Percentiles rank a stretch among this genome's conserved stretches.
phyloP scores from a whole-genome alignment of 805 yeast species.

The Kodamaea kaohsiungensis region DNA sequence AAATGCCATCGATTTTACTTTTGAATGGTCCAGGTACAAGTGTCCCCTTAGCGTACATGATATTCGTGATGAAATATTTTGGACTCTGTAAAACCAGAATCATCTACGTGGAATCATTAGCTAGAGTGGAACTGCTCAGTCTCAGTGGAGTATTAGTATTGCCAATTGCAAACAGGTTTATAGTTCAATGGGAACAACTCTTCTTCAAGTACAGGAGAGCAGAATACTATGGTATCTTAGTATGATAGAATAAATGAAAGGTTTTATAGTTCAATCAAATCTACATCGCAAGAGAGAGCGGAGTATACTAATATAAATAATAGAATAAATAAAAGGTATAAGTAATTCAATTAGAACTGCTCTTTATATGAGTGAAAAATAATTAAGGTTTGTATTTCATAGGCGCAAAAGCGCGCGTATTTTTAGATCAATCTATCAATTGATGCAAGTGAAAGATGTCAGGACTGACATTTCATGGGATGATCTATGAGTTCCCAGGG shows the following conservation, averaged over 20 bases:
- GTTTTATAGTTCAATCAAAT: no score
- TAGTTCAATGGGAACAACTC: constrained; percentile 88
- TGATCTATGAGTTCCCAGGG: constrained; percentile 49
- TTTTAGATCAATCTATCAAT: background rate
- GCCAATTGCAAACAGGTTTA: constrained; percentile 71
- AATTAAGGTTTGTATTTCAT: background rate
- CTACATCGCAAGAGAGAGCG: no score
- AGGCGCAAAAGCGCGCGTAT: background rate
- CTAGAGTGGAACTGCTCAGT: constrained; percentile 75
- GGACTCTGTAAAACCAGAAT: constrained; percentile 56
- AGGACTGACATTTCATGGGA: constrained; percentile 41
- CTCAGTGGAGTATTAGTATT: constrained; percentile 71
- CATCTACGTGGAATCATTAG: constrained; percentile 82
- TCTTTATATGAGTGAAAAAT: no score
- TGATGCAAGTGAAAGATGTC: constrained; percentile 2
- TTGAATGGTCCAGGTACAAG: constrained; percentile 85
- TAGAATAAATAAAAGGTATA: no score
- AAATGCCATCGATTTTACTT: constrained; percentile 46
- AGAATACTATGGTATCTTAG: constrained; percentile 78
- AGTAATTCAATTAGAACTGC: no score
- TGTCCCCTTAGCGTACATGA: constrained; percentile 63
- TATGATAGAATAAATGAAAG: constrained; percentile 37
- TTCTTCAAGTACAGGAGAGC: constrained; percentile 53
- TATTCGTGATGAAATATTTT: constrained; percentile 51
- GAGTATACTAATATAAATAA: no score